Evolutionary conservation across 1,139 yeast genomes (phyloP).

Genomic region (Geotrichum siamense): DNA sequence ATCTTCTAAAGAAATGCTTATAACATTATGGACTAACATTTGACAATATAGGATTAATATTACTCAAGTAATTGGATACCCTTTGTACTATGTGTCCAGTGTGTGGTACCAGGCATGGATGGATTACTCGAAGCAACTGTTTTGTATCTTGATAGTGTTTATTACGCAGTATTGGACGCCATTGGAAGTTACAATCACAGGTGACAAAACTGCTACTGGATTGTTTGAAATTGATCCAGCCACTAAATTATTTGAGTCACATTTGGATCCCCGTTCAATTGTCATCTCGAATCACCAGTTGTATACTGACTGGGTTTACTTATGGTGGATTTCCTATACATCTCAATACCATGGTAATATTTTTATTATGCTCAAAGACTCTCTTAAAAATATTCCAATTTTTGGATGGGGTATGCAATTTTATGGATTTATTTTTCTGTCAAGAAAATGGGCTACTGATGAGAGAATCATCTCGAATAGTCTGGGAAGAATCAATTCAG

Average conservation of each 20-base stretch:
- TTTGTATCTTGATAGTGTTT: constrained; percentile 32
- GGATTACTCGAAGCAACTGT: constrained; percentile 35
- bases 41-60: constrained; percentile 21
- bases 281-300: constrained; percentile 84
- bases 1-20: constrained; percentile 3
- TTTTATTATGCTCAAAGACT: constrained; percentile 71
- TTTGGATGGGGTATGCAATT: constrained; percentile 83
- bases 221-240: constrained; percentile 23
- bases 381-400: constrained; percentile 64
- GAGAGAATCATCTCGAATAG: constrained; percentile 51
- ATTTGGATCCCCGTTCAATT: constrained; percentile 43
- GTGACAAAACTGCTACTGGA: constrained; percentile 30
- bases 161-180: constrained; percentile 34
- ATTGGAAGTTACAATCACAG: constrained; percentile 30
- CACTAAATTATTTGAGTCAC: constrained; percentile 28
- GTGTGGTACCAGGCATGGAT: constrained; percentile 31
- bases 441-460: constrained; percentile 81
- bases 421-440: constrained; percentile 69
- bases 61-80: constrained; percentile 29
- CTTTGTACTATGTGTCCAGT: constrained; percentile 26
- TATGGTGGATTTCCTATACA: constrained; percentile 83
- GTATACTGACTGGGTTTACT: constrained; percentile 87
- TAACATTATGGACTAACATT: too few species aligned
- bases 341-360: constrained; percentile 56
- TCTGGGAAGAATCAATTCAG: constrained; percentile 45